Conservation (phyloP, 306 rosid species). For the Dalbergia cochinchinensis region DNA sequence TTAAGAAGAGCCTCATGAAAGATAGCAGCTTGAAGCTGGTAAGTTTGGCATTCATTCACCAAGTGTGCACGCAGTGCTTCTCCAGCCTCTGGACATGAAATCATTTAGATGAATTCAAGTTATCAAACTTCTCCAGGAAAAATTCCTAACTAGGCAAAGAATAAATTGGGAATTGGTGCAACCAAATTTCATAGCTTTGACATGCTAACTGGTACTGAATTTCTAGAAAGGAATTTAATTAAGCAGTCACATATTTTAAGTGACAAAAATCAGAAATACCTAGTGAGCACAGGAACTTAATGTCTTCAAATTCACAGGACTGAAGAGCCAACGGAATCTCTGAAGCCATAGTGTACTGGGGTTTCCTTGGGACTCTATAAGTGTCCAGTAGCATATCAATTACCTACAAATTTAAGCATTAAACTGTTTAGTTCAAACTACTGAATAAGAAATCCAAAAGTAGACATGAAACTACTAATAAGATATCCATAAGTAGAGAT, state of each 20-base stretch:
- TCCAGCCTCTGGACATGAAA: slow-evolving; percentile 62
- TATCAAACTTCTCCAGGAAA: background rate
- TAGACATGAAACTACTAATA: slow-evolving; percentile 17
- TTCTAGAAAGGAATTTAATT: slow-evolving; percentile 20
- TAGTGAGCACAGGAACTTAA: slow-evolving; percentile 78
- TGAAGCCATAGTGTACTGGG: slow-evolving; percentile 85
- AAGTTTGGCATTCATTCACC: slow-evolving; percentile 64
- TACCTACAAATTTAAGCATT: slow-evolving; percentile 62
- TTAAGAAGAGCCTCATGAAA: slow-evolving; percentile 76
- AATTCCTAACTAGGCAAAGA: slow-evolving; percentile 8
- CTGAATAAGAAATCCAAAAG: slow-evolving; percentile 34
- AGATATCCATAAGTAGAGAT: slow-evolving; percentile 33
- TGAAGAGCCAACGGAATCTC: slow-evolving; percentile 90
- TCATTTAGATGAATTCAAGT: slow-evolving; percentile 39
- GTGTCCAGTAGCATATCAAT: slow-evolving; percentile 75
- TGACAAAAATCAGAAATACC: slow-evolving; percentile 60
- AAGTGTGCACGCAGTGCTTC: slow-evolving; percentile 69
- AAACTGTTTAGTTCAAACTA: slow-evolving; percentile 36
- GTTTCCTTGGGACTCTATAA: slow-evolving; percentile 70
- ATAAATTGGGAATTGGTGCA: slow-evolving; percentile 16
- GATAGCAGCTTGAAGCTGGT: slow-evolving; percentile 86
- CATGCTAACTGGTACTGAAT: slow-evolving; percentile 8
- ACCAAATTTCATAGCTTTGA: slow-evolving; percentile 17
- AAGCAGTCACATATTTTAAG: background rate
- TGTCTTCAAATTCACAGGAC: slow-evolving; percentile 85